These are phyloP conservation scores for Primulina eburnea DNA, from an alignment of 257 asterid genomes.

Conservation along the genomic window DNA sequence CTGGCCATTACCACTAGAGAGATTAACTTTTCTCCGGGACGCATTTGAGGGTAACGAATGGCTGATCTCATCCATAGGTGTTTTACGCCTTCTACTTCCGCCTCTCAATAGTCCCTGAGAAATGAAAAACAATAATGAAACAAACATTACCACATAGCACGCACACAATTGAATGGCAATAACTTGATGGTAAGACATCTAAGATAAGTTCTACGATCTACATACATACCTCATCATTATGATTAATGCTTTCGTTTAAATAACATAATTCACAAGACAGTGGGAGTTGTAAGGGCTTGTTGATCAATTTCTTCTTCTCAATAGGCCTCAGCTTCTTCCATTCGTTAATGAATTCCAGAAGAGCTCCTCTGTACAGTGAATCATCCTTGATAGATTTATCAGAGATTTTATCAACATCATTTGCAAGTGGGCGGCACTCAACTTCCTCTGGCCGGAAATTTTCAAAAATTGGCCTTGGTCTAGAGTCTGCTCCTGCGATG, in stretches of 20 bases:
- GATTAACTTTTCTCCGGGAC: slow-evolving; percentile 58
- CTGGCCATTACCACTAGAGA: slow-evolving; percentile 43
- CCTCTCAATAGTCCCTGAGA: slow-evolving; percentile 77
- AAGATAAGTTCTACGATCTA: slow-evolving; percentile 12
- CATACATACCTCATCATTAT: slow-evolving; percentile 63
- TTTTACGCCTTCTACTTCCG: slow-evolving; percentile 78
- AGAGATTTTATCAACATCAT: slow-evolving; percentile 33
- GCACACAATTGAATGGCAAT: background rate
- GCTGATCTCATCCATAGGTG: slow-evolving; percentile 69
- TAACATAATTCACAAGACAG: slow-evolving; percentile 69
- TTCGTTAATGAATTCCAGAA: slow-evolving; percentile 50
- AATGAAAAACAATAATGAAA: slow-evolving; percentile 15
- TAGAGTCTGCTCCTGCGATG: slow-evolving; percentile 60
- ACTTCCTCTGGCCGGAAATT: slow-evolving; percentile 81
- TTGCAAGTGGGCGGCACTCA: slow-evolving; percentile 35
- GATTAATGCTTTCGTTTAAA: slow-evolving; percentile 73
- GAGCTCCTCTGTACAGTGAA: slow-evolving; percentile 45
- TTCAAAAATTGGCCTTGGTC: slow-evolving; percentile 82
- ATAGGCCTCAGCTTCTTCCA: slow-evolving; percentile 87
- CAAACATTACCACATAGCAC: slow-evolving; percentile 3
- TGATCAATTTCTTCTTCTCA: slow-evolving; percentile 59
- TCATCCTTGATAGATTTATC: slow-evolving; percentile 41
- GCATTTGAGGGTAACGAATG: slow-evolving; percentile 79
- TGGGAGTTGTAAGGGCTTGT: slow-evolving; percentile 87
- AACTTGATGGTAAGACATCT: background rate